Evolutionary conservation across 2,329 filamentous ascomycete genomes (phyloP).

Genomic region (Incumbomyces lentus): DNA sequence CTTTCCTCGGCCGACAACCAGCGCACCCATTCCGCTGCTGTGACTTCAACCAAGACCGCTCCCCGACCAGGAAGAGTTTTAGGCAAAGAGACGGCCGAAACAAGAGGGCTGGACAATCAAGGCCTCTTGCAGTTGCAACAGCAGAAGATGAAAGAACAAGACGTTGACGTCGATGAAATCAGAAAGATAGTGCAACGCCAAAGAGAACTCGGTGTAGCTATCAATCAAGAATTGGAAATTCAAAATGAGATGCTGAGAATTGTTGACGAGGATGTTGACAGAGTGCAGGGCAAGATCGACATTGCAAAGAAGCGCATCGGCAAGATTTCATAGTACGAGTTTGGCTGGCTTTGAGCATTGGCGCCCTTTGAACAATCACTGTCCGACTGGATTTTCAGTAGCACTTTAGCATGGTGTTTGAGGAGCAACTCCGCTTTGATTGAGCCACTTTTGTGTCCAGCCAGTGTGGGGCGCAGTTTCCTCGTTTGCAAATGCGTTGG

Average conservation of each 20-base stretch:
- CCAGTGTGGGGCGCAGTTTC: too few relatives aligned
- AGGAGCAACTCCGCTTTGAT: too few relatives aligned
- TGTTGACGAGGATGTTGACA: constrained; percentile 49
- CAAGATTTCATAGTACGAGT: constrained; percentile 31
- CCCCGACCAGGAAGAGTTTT: constrained; percentile 36
- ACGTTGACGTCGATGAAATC: constrained; percentile 49
- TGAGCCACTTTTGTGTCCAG: too few relatives aligned
- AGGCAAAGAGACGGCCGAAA: constrained; percentile 49
- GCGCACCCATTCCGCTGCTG: neutral
- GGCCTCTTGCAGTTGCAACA: constrained; percentile 54
- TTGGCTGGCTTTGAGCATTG: constrained; percentile 6
- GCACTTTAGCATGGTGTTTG: neutral
- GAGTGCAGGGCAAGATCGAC: constrained; percentile 36
- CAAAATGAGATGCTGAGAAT: constrained; percentile 52
- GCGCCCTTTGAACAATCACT: too few relatives aligned
- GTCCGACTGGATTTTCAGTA: too few relatives aligned
- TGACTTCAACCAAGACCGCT: constrained; percentile 22
- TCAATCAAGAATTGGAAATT: constrained; percentile 51
- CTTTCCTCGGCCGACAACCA: constrained; percentile 21
- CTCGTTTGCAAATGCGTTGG: too few relatives aligned
- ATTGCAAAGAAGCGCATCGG: constrained; percentile 38
- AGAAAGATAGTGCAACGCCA: constrained; percentile 49
- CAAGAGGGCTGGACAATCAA: constrained; percentile 53
- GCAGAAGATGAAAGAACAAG: constrained; percentile 52
- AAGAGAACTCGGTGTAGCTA: constrained; percentile 52